phyloP scores from a whole-genome alignment of 345 rosid species.

The Eucalyptus curtisii region DNA sequence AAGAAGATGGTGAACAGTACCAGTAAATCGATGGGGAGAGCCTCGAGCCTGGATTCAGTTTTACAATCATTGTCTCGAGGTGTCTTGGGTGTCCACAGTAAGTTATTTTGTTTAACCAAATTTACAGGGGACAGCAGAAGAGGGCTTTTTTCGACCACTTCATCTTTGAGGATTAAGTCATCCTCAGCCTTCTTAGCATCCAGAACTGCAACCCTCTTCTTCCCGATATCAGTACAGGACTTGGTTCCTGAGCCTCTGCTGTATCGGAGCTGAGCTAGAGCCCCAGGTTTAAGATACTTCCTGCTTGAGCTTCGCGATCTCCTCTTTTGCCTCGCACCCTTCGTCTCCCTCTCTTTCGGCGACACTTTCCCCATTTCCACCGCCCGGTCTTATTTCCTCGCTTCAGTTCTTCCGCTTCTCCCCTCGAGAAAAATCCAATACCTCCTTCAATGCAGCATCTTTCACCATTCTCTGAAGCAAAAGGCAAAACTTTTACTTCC shows the following conservation, averaged over 20 bases:
- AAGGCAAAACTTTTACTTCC: neutral
- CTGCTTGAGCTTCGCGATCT: conserved; percentile 35
- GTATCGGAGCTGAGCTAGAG: conserved; percentile 66
- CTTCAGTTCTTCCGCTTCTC: neutral
- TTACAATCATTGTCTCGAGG: conserved; percentile 37
- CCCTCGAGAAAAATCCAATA: neutral
- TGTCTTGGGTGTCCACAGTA: conserved; percentile 65
- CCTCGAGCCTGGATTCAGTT: conserved; percentile 66
- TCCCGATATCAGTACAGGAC: conserved; percentile 65
- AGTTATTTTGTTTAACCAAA: conserved; percentile 22
- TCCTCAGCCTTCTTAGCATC: conserved; percentile 25
- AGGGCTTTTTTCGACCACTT: conserved; percentile 37
- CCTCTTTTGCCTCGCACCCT: conserved; percentile 36
- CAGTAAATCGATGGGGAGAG: conserved; percentile 87
- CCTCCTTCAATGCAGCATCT: neutral
- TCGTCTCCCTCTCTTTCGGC: conserved; percentile 28
- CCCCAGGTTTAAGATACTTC: conserved; percentile 75
- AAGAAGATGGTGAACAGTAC: conserved; percentile 13
- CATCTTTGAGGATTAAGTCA: conserved; percentile 5
- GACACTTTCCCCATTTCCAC: conserved; percentile 61
- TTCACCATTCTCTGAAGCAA: neutral
- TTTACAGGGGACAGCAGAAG: conserved; percentile 46
- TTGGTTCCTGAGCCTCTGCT: conserved; percentile 35
- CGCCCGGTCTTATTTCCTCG: neutral
- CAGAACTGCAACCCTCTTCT: conserved; percentile 46